phyloP scores from a whole-genome alignment of 768 basidiomycete species.

The Tulasnella sp. region DNA sequence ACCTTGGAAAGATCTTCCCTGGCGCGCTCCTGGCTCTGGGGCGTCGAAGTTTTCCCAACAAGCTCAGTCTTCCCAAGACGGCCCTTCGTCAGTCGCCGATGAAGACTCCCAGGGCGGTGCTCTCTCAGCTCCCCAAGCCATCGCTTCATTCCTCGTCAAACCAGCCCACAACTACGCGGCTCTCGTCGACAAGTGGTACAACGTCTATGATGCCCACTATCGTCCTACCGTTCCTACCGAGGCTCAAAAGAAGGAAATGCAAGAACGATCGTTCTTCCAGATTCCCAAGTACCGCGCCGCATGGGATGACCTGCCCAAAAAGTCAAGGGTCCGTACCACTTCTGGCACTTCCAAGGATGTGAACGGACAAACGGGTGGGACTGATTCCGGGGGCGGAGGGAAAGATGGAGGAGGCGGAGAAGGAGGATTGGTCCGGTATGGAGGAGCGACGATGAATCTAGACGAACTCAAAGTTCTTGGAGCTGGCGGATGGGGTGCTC shows the following conservation, averaged over 20 bases:
- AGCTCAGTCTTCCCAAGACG: slow-evolving; percentile 33
- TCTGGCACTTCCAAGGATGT: background rate
- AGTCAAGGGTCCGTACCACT: background rate
- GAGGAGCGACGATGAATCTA: slow-evolving; percentile 46
- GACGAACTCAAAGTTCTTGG: slow-evolving; percentile 63
- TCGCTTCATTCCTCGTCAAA: slow-evolving; percentile 34
- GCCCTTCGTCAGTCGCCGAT: slow-evolving; percentile 29
- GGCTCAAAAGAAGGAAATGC: slow-evolving; percentile 41
- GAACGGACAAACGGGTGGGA: slow-evolving; percentile 26
- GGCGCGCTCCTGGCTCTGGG: slow-evolving; percentile 57
- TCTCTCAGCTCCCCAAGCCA: slow-evolving; percentile 27
- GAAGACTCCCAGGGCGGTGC: slow-evolving; percentile 29
- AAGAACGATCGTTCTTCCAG: slow-evolving; percentile 45
- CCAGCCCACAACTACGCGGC: slow-evolving; percentile 71
- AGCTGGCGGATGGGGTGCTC: slow-evolving; percentile 52
- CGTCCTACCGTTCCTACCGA: slow-evolving; percentile 50
- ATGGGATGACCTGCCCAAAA: slow-evolving; percentile 57
- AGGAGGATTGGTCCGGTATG: background rate
- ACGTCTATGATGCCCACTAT: slow-evolving; percentile 83
- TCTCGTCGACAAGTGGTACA: slow-evolving; percentile 87
- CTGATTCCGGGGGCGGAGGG: background rate
- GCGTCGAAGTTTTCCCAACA: slow-evolving; percentile 34
- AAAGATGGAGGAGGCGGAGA: slow-evolving; percentile 6
- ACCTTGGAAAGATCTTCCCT: slow-evolving; percentile 79
- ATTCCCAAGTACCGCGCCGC: slow-evolving; percentile 65